Conservation (phyloP, 139 green algal species). For the Chlamydomonas applanata region DNA sequence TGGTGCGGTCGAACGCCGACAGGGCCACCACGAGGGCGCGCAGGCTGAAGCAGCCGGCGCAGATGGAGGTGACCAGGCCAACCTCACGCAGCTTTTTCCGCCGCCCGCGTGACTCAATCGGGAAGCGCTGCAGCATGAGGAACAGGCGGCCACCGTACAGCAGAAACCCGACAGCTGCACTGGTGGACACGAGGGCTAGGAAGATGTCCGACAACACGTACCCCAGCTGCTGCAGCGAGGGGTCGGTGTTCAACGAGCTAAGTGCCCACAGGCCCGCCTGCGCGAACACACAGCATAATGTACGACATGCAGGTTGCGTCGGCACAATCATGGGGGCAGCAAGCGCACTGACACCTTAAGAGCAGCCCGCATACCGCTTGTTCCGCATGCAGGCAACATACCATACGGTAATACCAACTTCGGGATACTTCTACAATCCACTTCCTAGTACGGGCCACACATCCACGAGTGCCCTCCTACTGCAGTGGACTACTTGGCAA, state of each 20-base stretch:
- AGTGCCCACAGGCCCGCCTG: neutral
- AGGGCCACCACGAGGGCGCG: constrained; percentile 68
- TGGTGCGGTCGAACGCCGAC: constrained; percentile 50
- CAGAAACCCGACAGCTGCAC: constrained; percentile 83
- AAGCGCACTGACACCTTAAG: too few relatives aligned
- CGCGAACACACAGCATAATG: neutral
- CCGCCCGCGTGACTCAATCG: constrained; percentile 88
- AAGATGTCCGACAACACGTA: constrained; percentile 63
- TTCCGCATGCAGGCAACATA: too few relatives aligned
- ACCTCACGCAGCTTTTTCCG: constrained; percentile 96
- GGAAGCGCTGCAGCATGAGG: constrained; percentile 91
- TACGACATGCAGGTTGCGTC: too few relatives aligned
- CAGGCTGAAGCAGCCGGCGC: constrained; percentile 85
- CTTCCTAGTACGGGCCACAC: too few relatives aligned
- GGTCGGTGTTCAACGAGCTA: neutral
- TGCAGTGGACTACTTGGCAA: too few relatives aligned
- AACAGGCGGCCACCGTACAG: constrained; percentile 94
- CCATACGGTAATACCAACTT: too few relatives aligned
- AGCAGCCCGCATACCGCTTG: too few relatives aligned
- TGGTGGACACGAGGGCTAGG: constrained; percentile 74
- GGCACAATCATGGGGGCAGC: too few relatives aligned
- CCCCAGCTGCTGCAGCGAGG: constrained; percentile 10
- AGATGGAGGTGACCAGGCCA: constrained; percentile 91
- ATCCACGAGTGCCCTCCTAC: too few relatives aligned
- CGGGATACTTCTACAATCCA: too few relatives aligned